Percentiles rank a stretch among this genome's conserved stretches.
These are phyloP conservation scores for Solanum chaucha DNA, from an alignment of 257 asterid species.

Conservation along the genomic window DNA sequence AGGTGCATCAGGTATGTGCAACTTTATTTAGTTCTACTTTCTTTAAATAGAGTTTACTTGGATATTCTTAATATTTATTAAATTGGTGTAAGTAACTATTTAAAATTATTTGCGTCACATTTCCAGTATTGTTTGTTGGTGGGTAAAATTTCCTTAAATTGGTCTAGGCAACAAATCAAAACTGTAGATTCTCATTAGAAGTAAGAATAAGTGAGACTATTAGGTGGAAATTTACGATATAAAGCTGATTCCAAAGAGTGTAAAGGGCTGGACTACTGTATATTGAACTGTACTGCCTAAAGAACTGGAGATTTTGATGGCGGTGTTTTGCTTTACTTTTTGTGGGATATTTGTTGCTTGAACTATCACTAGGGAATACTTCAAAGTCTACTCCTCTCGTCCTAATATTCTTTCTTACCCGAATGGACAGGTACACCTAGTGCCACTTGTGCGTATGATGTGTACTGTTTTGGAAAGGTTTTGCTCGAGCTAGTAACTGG, in stretches of 20 bases:
- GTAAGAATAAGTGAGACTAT: not conserved
- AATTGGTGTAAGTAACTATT: not conserved
- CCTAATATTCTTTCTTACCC: not conserved
- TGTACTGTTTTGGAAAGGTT: slow-evolving; percentile 88
- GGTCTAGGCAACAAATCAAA: not conserved
- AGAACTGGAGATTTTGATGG: not conserved
- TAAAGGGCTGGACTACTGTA: not conserved
- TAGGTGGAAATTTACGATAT: not conserved
- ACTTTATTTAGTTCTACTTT: not conserved
- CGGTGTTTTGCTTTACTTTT: not conserved
- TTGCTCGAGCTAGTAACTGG: slow-evolving; percentile 93
- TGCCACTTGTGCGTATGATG: slow-evolving; percentile 76
- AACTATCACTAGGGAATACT: not conserved
- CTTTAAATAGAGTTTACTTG: not conserved
- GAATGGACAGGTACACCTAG: slow-evolving; percentile 42
- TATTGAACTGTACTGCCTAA: no score
- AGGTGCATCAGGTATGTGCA: slow-evolving; percentile 56
- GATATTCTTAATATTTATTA: not conserved
- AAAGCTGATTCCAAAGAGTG: not conserved
- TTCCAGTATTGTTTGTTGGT: not conserved
- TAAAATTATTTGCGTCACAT: not conserved
- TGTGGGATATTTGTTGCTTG: not conserved
- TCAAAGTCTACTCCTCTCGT: not conserved
- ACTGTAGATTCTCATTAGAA: not conserved
- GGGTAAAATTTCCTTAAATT: not conserved